Conservation (phyloP, 768 basidiomycete genomes). For the Tulasnella sp. region DNA sequence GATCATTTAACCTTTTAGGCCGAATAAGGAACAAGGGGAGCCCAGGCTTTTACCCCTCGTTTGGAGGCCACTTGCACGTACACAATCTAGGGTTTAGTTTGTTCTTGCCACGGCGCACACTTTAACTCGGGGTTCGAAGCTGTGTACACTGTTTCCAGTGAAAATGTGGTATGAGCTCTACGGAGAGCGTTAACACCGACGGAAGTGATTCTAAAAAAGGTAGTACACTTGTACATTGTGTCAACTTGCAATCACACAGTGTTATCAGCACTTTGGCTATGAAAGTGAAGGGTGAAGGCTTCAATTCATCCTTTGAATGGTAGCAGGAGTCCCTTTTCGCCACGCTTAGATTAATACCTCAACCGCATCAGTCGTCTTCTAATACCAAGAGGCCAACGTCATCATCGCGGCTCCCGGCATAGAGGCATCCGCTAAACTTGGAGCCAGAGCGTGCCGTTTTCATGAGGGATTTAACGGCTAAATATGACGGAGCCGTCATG, state of each 20-base stretch:
- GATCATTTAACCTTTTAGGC: not conserved
- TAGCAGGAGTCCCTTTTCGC: too few relatives aligned
- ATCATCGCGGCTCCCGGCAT: not conserved
- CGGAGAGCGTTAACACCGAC: not conserved
- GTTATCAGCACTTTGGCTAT: not conserved
- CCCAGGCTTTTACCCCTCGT: not conserved
- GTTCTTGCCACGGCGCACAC: not conserved
- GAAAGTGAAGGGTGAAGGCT: not conserved
- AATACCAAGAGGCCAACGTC: not conserved
- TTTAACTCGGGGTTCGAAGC: not conserved
- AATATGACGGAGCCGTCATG: not conserved
- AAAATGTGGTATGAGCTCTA: not conserved
- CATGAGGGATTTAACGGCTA: not conserved
- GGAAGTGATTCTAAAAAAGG: too few relatives aligned
- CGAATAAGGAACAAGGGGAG: not conserved
- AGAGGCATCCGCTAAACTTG: not conserved
- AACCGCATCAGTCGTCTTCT: not conserved
- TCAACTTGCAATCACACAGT: not conserved
- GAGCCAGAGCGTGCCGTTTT: not conserved
- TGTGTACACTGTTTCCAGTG: not conserved
- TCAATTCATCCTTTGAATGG: not conserved
- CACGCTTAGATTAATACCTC: not conserved
- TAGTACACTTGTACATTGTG: too few relatives aligned
- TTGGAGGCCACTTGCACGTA: not conserved
- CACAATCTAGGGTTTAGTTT: not conserved